phyloP scores from a whole-genome alignment of 768 basidiomycete genomes.

The Macrolepiota dolichaula region DNA sequence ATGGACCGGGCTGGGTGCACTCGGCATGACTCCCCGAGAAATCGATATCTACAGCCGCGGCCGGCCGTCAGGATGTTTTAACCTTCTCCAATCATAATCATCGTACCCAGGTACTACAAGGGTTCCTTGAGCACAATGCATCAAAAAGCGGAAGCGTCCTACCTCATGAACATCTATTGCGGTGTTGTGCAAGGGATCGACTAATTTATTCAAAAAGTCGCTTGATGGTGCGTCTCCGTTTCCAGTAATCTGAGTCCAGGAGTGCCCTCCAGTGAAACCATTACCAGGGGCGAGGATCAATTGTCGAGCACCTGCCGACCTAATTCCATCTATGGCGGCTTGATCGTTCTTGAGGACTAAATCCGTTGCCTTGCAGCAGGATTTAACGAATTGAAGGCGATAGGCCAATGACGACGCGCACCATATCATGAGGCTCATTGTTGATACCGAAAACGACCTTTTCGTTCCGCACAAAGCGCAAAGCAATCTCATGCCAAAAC shows the following conservation, averaged over 20 bases:
- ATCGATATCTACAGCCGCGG: conserved; percentile 30
- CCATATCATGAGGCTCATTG: conserved; percentile 47
- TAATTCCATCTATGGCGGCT: conserved; percentile 41
- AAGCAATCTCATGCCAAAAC: conserved; percentile 41
- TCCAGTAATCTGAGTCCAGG: conserved; percentile 37
- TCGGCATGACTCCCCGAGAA: conserved; percentile 39
- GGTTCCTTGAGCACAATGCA: conserved; percentile 2
- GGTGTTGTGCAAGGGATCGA: conserved; percentile 36
- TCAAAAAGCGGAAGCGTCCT: conserved; percentile 1
- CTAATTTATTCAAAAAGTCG: conserved; percentile 37
- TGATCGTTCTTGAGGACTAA: conserved; percentile 41
- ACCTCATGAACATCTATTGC: conserved; percentile 48
- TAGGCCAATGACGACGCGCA: conserved; percentile 9
- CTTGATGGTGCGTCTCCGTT: conserved; percentile 33
- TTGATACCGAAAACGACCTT: conserved; percentile 45
- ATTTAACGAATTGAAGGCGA: neutral
- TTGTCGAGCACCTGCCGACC: conserved; percentile 34
- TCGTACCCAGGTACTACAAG: conserved; percentile 7
- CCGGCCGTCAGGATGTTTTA: too few relatives aligned
- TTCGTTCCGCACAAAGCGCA: conserved; percentile 35
- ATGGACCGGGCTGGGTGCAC: conserved; percentile 42
- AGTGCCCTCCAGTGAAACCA: conserved; percentile 43
- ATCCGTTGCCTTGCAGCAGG: conserved; percentile 29
- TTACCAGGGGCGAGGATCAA: conserved; percentile 46
- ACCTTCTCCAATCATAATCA: too few relatives aligned